phyloP scores from a whole-genome alignment of 73 alveolate genomes.

The Paramecium primaurelia region DNA sequence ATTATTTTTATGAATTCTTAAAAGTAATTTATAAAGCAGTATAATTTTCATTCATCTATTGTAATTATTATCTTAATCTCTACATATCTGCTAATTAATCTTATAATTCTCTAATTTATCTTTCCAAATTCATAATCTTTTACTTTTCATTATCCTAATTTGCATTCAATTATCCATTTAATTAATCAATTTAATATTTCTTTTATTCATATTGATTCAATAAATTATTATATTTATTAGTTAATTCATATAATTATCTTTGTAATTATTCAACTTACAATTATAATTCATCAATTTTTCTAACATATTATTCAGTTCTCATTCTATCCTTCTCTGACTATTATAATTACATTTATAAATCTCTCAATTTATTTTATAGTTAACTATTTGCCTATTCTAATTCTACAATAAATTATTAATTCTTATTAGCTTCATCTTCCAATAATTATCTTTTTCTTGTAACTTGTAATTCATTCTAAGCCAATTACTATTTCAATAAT shows the following conservation, averaged over 20 bases:
- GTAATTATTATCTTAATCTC: neutral
- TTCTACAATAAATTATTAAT: neutral
- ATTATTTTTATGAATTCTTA: neutral
- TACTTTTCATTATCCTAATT: neutral
- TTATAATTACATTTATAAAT: neutral
- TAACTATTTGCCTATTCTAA: neutral
- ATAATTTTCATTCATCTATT: constrained; percentile 28
- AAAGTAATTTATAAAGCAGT: neutral
- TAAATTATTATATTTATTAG: neutral
- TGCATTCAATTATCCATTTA: neutral
- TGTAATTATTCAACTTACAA: neutral
- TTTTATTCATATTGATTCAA: neutral
- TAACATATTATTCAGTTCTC: neutral
- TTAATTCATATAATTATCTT: neutral
- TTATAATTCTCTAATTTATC: neutral
- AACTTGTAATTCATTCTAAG: neutral
- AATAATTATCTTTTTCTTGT: neutral
- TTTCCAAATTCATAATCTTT: neutral
- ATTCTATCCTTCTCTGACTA: neutral
- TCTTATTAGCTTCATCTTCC: neutral
- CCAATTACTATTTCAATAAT: neutral
- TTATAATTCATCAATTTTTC: neutral
- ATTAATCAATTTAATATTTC: neutral
- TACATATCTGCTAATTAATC: neutral
- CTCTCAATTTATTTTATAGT: neutral